phyloP scores from a whole-genome alignment of 2,329 filamentous ascomycete genomes.

The Myriosclerotinia curreyana region DNA sequence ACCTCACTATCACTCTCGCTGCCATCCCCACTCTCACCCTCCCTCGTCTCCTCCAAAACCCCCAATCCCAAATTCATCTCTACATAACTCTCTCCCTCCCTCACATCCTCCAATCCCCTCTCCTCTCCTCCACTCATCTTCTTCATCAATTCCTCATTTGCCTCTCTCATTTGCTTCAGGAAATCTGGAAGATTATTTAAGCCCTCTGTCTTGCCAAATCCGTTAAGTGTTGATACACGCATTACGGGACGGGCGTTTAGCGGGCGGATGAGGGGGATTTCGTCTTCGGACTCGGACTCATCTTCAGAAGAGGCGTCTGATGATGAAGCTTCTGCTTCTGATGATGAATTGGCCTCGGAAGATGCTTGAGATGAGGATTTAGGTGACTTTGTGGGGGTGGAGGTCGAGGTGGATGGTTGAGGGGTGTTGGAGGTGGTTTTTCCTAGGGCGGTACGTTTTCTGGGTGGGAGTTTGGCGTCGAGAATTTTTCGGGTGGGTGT shows the following conservation, averaged over 20 bases:
- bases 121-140: slow-evolving; percentile 25
- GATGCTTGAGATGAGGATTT: slow-evolving; percentile 1
- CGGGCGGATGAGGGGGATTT: slow-evolving; percentile 22
- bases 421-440: slow-evolving; percentile 5
- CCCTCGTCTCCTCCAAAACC: slow-evolving; percentile 29
- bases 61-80: slow-evolving; percentile 30
- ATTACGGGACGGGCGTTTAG: slow-evolving; percentile 28
- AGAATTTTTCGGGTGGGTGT: neutral
- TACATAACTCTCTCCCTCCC: slow-evolving; percentile 25
- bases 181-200: slow-evolving; percentile 25
- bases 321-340: slow-evolving; percentile 1
- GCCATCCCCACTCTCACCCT: neutral
- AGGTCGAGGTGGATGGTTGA: neutral
- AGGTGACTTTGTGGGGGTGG: neutral
- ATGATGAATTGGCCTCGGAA: slow-evolving; percentile 1
- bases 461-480: slow-evolving; percentile 11
- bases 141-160: slow-evolving; percentile 27
- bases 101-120: slow-evolving; percentile 17
- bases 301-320: neutral
- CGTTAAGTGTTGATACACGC: slow-evolving; percentile 25
- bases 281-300: slow-evolving; percentile 13
- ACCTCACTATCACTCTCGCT: slow-evolving; percentile 1
- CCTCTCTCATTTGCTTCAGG: slow-evolving; percentile 28
- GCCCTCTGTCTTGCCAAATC: slow-evolving; percentile 11
- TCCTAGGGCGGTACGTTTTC: slow-evolving; percentile 5